A percentile compares a stretch with the other conserved stretches of the same genome.
phyloP scores from a whole-genome alignment of 768 basidiomycete genomes.

The button mushroom (Agaricus bisporus) region DNA sequence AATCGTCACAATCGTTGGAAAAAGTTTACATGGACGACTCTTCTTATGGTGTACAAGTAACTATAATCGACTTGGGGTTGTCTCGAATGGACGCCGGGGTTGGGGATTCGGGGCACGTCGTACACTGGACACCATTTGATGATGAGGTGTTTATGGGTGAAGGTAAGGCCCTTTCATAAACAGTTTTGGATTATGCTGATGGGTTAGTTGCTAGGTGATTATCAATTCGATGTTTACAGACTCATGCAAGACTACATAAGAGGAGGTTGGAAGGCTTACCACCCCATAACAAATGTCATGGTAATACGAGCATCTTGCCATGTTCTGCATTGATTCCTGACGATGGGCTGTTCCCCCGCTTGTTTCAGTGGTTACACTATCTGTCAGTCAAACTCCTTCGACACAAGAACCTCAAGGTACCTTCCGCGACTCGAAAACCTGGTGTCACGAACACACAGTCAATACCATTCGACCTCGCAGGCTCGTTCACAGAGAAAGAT shows the following conservation, averaged over 20 bases:
- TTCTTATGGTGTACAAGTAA: constrained; percentile 64
- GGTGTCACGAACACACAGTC: constrained; percentile 14
- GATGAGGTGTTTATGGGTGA: constrained; percentile 89
- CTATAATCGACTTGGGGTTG: constrained; percentile 92
- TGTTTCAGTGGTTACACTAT: constrained; percentile 82
- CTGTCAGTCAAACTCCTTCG: constrained; percentile 66
- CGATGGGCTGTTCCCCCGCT: constrained; percentile 9
- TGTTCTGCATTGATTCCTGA: neutral
- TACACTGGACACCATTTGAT: constrained; percentile 80
- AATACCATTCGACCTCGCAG: neutral
- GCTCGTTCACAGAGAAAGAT: constrained; percentile 50
- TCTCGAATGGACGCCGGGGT: constrained; percentile 72
- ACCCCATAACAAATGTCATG: constrained; percentile 86
- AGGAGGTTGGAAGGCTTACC: constrained; percentile 67
- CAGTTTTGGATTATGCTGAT: neutral
- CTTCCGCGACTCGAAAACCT: constrained; percentile 36
- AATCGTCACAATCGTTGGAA: constrained; percentile 18
- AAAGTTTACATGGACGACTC: constrained; percentile 54
- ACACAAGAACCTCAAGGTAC: constrained; percentile 60
- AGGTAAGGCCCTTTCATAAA: constrained; percentile 37
- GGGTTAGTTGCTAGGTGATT: constrained; percentile 50
- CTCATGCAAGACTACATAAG: constrained; percentile 67
- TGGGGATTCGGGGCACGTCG: constrained; percentile 33
- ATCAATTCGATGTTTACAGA: constrained; percentile 93
- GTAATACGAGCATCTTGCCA: constrained; percentile 31